Evolutionary conservation across 768 basidiomycete genomes (phyloP), one percentile per base, ranked within the genome.

Genomic region (Boletus rubroflammeus): DNA sequence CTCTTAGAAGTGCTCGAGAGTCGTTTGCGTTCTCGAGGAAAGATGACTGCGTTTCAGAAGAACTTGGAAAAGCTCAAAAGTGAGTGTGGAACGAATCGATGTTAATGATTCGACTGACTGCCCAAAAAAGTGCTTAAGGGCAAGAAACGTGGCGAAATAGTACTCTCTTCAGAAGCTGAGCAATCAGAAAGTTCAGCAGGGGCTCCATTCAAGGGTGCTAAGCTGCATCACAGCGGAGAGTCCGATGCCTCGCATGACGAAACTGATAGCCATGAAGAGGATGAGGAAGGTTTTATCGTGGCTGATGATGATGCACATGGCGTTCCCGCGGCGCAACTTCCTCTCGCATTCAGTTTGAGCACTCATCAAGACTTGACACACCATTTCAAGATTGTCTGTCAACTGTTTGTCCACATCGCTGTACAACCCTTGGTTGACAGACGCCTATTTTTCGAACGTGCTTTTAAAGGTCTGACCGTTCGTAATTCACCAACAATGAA

Each of bases 301-400:
- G 82, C 90, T 35, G 88, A 91, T 56, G 83, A 86, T 57, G 83
- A 86, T 54, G 68, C 68, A 46, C 62, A 68, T 23, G 75, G 67
- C 8, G 67, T 55, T 25, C 73, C 64, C 0, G 63, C 67, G 4
- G 69, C 79, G 19, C 70, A 77, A 34, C 75, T 92, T n/a, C 91
- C 90, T 9, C 76, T 77, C 48, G 81, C 86, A 62, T 96, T 91
- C 72, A 93, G 90, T 68, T 84, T 89, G 84, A 80, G 80, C 51
- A 77, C 84, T 2, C 85, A 88, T 65, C 84, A 92, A 65, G 87
- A 90, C 61, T 75, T 88, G 19, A 73, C 80, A 14, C 81, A 87
- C 57, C 88, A 93, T 57, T 92, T 93, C 80, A 93, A 93, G 72
- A 85, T 88, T 36, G 78, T 93, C 41, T 93, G 90, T 60, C 93